These are phyloP conservation scores for Lecanosticta acicola DNA, from an alignment of 2,329 filamentous ascomycete genomes.

Conservation along the genomic window DNA sequence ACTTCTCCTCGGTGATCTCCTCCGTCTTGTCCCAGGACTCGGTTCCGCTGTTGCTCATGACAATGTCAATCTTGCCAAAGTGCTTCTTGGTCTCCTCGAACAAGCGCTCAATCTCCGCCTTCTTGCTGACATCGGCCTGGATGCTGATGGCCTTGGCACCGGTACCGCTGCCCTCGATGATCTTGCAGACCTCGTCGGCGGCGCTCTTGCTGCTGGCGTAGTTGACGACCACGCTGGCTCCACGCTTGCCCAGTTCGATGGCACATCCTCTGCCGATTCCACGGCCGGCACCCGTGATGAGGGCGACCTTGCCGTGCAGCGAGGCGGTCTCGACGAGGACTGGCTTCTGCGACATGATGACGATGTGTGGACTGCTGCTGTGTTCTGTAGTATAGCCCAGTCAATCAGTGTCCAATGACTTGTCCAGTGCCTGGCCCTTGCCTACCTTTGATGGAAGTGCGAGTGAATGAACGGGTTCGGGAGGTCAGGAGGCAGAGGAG, in stretches of 20 bases:
- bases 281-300: constrained; percentile 60
- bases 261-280: constrained; percentile 64
- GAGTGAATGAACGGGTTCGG: background rate
- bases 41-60: constrained; percentile 54
- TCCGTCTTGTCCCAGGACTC: constrained; percentile 64
- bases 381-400: constrained; percentile 1
- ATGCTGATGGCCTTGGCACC: constrained; percentile 52
- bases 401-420: background rate
- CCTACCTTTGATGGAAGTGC: too few species aligned
- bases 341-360: constrained; percentile 28
- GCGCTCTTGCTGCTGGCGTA: constrained; percentile 51
- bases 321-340: constrained; percentile 44
- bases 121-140: constrained; percentile 53
- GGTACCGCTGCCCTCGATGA: constrained; percentile 43
- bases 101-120: constrained; percentile 54
- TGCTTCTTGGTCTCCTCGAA: constrained; percentile 41
- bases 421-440: too few species aligned
- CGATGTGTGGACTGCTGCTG: background rate
- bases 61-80: constrained; percentile 44
- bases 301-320: constrained; percentile 50
- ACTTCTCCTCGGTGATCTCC: constrained; percentile 65
- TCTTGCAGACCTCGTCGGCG: constrained; percentile 45
- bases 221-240: constrained; percentile 61
- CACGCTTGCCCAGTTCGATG: constrained; percentile 60
- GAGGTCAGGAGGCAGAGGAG: background rate